Conservation (phyloP, 371 early-diverging fungal genomes). For the Mucor racemosus region DNA sequence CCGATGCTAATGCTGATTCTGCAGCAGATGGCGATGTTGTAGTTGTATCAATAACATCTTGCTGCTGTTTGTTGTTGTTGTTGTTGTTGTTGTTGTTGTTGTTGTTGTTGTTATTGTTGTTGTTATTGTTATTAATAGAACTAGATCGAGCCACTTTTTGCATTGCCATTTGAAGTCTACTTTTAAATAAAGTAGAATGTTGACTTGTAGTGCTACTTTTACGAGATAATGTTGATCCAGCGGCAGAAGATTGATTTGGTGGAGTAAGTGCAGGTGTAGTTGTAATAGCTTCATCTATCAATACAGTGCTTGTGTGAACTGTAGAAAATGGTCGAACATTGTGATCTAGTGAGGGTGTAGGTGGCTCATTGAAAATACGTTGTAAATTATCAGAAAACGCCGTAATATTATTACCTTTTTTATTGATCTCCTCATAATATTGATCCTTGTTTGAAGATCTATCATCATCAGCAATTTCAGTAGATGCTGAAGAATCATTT, state of each 20-base stretch:
- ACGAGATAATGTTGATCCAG: conserved; percentile 12
- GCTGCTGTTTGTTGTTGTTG: neutral
- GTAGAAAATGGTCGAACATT: neutral
- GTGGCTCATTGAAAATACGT: conserved; percentile 9
- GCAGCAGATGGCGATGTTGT: neutral
- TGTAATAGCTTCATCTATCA: neutral
- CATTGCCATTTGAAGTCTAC: neutral
- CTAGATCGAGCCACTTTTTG: conserved; percentile 8
- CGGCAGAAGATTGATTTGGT: conserved; percentile 14
- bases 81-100: neutral
- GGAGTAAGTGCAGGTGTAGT: conserved; percentile 13
- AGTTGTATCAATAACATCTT: neutral
- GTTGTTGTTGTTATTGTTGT: conserved; percentile 8
- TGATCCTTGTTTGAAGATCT: neutral
- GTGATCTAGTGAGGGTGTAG: conserved; percentile 2
- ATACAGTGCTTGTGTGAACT: neutral
- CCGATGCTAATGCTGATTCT: neutral
- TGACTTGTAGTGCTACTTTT: conserved; percentile 11
- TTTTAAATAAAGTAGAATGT: conserved; percentile 2
- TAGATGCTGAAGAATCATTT: neutral
- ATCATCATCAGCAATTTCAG: neutral
- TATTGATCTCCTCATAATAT: neutral
- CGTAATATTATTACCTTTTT: neutral
- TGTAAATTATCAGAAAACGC: conserved; percentile 9
- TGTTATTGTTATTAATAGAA: neutral